Evolutionary conservation across 140 eudicot species (phyloP), one percentile per base, ranked within the genome.

Genomic region (Ambrosia hybrid): DNA sequence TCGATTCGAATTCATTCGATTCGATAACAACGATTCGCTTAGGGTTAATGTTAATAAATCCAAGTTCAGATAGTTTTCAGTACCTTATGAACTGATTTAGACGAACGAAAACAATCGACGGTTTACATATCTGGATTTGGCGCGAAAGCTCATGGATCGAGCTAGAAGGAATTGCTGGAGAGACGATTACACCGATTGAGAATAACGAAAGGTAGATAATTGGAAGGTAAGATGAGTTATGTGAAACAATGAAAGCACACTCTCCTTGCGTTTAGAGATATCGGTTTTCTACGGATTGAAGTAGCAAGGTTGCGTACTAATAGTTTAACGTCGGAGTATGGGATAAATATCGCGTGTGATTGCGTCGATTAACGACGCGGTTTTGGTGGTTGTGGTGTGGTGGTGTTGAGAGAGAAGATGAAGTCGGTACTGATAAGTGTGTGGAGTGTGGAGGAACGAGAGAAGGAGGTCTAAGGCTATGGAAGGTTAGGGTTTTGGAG

Each of bases 131-230:
- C 9, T 53, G 70, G 66, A 87, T 53, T 39, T 80, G 94, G 38
- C 73, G 81, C 39, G 85, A 64, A 55, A 87, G 43, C 52, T 87
- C 94, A 3, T 57, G 5, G 3, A 4, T 2, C 6, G 90, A 82
- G 75, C 76, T 66, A 43, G 77, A 70, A 2, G 94, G 94, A 67
- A 84, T 87, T 8, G 84, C 77, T 16, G 90, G 87, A 0, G 87
- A 87, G 51, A 87, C 84, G 9, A 43, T 49, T 43, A 77, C 88
- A 46, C 93, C 87, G 38, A 89, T 62, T 6, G 88, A 39, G 6
- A 39, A 39, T 7, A 39, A 7, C 5, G 45, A 68, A 33, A 85
- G 88, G 49, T 64, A 78, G 11, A 87, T 67, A 11, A 84, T 39
- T 0, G 90, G 94, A 2, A 82, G 53, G 53, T 80, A 55, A 62